Conservation (phyloP, 148 eudicot species). For the Nepenthes mirabilis region DNA sequence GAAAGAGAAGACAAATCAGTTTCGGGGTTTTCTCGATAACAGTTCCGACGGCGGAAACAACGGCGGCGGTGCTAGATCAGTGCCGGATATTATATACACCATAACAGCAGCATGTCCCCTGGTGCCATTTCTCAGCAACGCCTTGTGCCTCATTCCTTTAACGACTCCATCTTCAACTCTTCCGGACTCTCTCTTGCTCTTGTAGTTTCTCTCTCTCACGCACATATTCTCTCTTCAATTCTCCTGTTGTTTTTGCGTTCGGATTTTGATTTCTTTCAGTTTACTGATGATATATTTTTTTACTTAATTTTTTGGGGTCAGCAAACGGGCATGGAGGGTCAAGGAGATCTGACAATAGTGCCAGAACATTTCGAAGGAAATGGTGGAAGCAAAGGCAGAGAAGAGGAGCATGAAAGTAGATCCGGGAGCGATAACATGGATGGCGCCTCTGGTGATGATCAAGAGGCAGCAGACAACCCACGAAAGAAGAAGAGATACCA, state of each 20-base stretch:
- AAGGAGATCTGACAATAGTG: slow-evolving; percentile 31
- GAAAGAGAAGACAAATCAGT: slow-evolving; percentile 32
- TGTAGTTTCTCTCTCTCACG: slow-evolving; percentile 18
- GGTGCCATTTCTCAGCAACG: slow-evolving; percentile 38
- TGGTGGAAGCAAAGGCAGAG: slow-evolving; percentile 39
- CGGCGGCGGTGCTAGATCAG: slow-evolving; percentile 33
- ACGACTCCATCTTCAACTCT: slow-evolving; percentile 71
- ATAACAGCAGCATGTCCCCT: slow-evolving; percentile 33
- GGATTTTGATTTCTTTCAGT: not conserved
- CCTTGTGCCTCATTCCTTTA: slow-evolving; percentile 32
- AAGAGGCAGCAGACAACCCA: slow-evolving; percentile 55
- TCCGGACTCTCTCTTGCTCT: slow-evolving; percentile 93
- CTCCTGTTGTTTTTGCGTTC: not conserved
- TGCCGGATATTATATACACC: slow-evolving; percentile 33
- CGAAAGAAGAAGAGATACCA: slow-evolving; percentile 84
- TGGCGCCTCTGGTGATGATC: slow-evolving; percentile 86
- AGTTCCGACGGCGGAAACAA: slow-evolving; percentile 19
- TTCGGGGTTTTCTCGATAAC: slow-evolving; percentile 77
- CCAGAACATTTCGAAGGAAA: slow-evolving; percentile 31
- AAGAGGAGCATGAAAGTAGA: slow-evolving; percentile 92
- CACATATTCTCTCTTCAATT: not conserved
- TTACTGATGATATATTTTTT: not conserved
- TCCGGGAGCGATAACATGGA: slow-evolving; percentile 92
- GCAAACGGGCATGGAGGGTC: slow-evolving; percentile 56
- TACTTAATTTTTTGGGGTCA: slow-evolving; percentile 6